Percentiles rank a stretch among this genome's conserved stretches.
These are phyloP conservation scores for Diutina pseudorugosa DNA, from an alignment of 1,139 yeast species.

Conservation along the genomic window DNA sequence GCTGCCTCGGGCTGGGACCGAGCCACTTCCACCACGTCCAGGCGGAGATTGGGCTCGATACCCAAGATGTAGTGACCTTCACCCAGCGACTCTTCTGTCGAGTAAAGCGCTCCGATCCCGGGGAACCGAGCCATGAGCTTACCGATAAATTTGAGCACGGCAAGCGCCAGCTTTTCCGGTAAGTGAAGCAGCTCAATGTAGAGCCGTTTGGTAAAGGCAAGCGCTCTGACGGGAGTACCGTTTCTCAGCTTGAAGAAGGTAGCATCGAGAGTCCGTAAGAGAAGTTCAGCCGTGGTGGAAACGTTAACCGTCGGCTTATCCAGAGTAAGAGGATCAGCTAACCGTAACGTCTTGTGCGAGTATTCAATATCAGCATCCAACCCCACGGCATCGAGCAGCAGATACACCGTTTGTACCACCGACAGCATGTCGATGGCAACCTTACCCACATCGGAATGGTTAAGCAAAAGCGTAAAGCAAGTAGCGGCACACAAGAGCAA, in stretches of 20 bases:
- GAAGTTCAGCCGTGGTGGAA: constrained; percentile 78
- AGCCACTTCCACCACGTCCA: constrained; percentile 34
- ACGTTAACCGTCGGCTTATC: constrained; percentile 68
- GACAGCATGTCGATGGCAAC: constrained; percentile 55
- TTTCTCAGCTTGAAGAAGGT: constrained; percentile 70
- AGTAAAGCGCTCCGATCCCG: constrained; percentile 57
- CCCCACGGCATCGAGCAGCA: constrained; percentile 52
- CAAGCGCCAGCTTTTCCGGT: constrained; percentile 82
- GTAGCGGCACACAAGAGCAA: constrained; percentile 76
- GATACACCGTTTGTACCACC: constrained; percentile 64
- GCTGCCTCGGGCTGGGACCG: constrained; percentile 82
- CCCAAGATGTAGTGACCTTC: constrained; percentile 63
- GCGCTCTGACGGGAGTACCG: constrained; percentile 60
- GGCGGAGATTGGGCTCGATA: constrained; percentile 26
- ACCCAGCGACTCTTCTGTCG: constrained; percentile 68
- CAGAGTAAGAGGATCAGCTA: constrained; percentile 58
- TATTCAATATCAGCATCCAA: constrained; percentile 79
- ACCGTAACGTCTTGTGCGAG: constrained; percentile 66
- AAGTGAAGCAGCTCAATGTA: constrained; percentile 56
- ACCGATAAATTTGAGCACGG: constrained; percentile 64
- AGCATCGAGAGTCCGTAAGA: constrained; percentile 65
- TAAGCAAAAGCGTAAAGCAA: constrained; percentile 71
- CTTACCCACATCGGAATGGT: constrained; percentile 48
- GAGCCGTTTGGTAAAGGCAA: constrained; percentile 75
- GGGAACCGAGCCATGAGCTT: constrained; percentile 57